Base-by-base conservation (phyloP, 371 early-diverging fungal species). In the Lichtheimia ramosa region DNA sequence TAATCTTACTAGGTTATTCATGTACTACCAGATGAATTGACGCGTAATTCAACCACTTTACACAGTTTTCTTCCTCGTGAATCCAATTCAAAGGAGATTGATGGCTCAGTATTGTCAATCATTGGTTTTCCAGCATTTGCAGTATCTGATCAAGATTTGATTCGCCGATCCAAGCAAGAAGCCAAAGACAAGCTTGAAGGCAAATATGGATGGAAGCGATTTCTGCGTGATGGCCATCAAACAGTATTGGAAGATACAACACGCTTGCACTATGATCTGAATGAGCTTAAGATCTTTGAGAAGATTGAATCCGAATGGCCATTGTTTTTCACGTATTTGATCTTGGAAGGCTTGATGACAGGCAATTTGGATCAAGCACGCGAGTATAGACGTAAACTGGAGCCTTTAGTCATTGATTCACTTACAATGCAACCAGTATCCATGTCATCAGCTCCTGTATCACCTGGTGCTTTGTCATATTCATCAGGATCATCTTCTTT, bases 71-170 rank as follows among this genome's bases (percentile, higher is more conserved):
- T 95, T n/a, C 95, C 95, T 3, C 80, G 95, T 58, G 95, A 95
- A 70, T 92, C 92, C 50, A 85, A 87, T 61, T 91, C 91, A 23
- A 95, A 95, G 65, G 95, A 95, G 74, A 86, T 93, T 21, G 95
- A 95, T 65, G 93, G 92, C 0, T 94, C 94, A 0, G 71, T 95
- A 12, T 70, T 95, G 16, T 86, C 92, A 1, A 89, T 93, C 25
- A 92, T 95, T 60, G 91, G 92, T 4, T 95, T 89, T 68, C 95
- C 95, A 8, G 93, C 93, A 1, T 95, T 94, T 79, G 95, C 95
- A 20, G 89, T 94, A 5, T 75, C 81, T 23, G 92, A 94, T 65
- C 75, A 79, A 13, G 74, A 77, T 0, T 64, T 94, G 8, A 79
- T 90, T 14, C 71, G 87, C 20, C 75, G 75, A 14, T 92, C 93